A percentile compares a stretch with the other conserved stretches of the same genome.
These are phyloP conservation scores for Hyaloscypha finlandica DNA, from an alignment of 495 filamentous ascomycete species.

Conservation along the genomic window DNA sequence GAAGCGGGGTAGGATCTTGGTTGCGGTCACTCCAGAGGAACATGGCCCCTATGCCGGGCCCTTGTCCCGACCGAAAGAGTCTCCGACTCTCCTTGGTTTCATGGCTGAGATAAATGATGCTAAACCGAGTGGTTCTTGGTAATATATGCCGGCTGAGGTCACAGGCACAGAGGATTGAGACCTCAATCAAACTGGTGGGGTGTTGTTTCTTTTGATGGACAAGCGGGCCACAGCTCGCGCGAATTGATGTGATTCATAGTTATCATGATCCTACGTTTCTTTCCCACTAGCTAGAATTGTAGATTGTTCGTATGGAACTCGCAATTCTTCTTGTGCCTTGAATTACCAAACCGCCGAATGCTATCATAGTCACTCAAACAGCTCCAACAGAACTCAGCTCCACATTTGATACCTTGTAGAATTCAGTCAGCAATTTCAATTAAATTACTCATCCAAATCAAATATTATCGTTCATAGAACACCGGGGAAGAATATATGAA, in stretches of 20 bases:
- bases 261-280: too few relatives aligned
- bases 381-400: conserved; percentile 18
- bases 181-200: too few relatives aligned
- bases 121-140: background rate
- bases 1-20: conserved; percentile 8
- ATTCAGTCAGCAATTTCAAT: background rate
- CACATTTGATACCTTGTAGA: conserved; percentile 19
- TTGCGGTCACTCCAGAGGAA: conserved; percentile 5
- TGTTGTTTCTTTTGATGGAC: too few relatives aligned
- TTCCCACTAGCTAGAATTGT: background rate
- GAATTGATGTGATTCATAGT: too few relatives aligned
- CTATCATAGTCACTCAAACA: conserved; percentile 18
- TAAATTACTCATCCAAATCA: background rate
- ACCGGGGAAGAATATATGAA: too few relatives aligned
- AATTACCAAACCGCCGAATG: conserved; percentile 13
- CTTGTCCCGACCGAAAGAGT: background rate
- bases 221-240: too few relatives aligned
- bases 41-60: background rate
- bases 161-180: too few relatives aligned
- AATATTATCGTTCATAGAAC: too few relatives aligned
- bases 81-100: background rate
- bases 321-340: conserved; percentile 11
- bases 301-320: conserved; percentile 17
- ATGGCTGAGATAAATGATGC: background rate
- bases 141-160: background rate